Evolutionary conservation across 192 early-diverging fungal genomes (phyloP).

Genomic region (Dissophora globulifera): DNA sequence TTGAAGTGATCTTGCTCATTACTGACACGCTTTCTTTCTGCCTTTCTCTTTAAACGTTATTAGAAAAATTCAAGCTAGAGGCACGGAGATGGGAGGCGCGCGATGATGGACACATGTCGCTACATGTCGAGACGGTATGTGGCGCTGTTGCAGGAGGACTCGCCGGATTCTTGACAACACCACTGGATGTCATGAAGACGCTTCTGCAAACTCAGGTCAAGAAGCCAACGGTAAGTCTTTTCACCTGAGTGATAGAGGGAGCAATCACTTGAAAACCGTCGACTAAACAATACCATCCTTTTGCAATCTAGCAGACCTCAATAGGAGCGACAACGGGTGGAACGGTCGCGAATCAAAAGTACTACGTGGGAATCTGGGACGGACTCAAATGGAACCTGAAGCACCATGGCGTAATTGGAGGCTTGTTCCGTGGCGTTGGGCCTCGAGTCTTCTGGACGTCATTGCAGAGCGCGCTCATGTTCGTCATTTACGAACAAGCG

Average conservation of each 20-base stretch:
- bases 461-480: constrained; percentile 75
- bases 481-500: constrained; percentile 77
- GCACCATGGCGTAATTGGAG: constrained; percentile 62
- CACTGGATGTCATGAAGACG: constrained; percentile 69
- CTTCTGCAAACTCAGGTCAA: constrained; percentile 64
- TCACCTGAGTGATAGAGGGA: too few relatives aligned
- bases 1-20: too few relatives aligned
- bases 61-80: constrained; percentile 67
- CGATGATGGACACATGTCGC: constrained; percentile 55
- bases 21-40: too few relatives aligned
- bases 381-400: constrained; percentile 67
- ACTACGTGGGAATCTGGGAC: constrained; percentile 66
- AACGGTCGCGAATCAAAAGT: constrained; percentile 30
- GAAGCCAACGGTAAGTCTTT: constrained; percentile 23
- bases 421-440: constrained; percentile 79
- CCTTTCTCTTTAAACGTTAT: too few relatives aligned
- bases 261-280: too few relatives aligned
- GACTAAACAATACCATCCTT: too few relatives aligned
- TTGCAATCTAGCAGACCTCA: constrained; percentile 5
- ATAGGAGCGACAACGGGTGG: constrained; percentile 17
- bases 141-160: constrained; percentile 66
- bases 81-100: constrained; percentile 51
- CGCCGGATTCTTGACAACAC: constrained; percentile 69
- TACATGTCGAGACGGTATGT: constrained; percentile 57
- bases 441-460: constrained; percentile 80